Conservation (phyloP, 768 basidiomycete species). For the Daedalea quercina region DNA sequence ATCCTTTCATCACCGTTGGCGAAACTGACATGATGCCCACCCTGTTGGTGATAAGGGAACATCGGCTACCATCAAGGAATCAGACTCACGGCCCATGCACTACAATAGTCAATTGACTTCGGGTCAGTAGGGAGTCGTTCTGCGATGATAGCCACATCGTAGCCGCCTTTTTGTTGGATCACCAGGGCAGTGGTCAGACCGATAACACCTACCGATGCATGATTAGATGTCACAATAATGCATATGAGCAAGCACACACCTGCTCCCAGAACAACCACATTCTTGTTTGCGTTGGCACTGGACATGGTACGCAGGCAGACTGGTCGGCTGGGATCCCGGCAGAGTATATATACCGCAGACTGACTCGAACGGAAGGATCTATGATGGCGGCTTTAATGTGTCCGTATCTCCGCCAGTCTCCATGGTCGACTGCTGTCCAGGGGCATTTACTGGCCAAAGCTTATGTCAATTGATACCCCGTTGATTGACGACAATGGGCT, state of each 20-base stretch:
- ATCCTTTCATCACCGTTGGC: constrained; percentile 45
- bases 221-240: neutral
- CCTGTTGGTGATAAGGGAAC: constrained; percentile 17
- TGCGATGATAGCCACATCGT: constrained; percentile 62
- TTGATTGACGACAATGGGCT: no score
- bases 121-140: constrained; percentile 67
- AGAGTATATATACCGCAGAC: neutral
- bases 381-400: no score
- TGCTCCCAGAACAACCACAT: constrained; percentile 35
- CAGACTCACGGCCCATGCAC: constrained; percentile 67
- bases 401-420: no score
- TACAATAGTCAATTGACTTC: constrained; percentile 66
- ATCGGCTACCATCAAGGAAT: no score
- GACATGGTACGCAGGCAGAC: constrained; percentile 2
- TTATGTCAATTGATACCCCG: no score
- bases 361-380: neutral
- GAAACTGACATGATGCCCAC: constrained; percentile 71
- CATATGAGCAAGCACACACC: constrained; percentile 19
- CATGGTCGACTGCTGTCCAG: no score
- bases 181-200: constrained; percentile 71
- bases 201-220: constrained; percentile 53
- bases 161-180: constrained; percentile 54
- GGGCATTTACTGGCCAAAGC: no score
- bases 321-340: neutral
- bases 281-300: constrained; percentile 10